Evolutionary conservation across 2,329 filamentous ascomycete genomes (phyloP).

Genomic region (Monilinia laxa): DNA sequence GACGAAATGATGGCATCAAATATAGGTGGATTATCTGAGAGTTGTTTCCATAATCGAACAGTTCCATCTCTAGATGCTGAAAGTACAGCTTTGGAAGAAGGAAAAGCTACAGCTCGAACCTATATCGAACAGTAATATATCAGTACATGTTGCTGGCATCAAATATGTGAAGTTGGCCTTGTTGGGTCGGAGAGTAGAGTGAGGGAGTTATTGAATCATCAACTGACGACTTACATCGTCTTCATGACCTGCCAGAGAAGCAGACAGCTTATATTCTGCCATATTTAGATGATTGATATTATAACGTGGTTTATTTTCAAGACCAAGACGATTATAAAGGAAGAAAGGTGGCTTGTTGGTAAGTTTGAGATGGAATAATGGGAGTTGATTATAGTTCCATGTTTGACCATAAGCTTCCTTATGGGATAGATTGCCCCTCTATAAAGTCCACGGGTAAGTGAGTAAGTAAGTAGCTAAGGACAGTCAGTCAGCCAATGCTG

Average conservation of each 20-base stretch:
- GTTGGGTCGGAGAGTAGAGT: conserved; percentile 24
- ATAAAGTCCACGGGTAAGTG: neutral
- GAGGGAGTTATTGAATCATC: conserved; percentile 6
- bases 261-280: conserved; percentile 89
- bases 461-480: too few relatives aligned
- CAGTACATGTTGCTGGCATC: conserved; percentile 4
- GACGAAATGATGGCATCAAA: conserved; percentile 79
- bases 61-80: conserved; percentile 91
- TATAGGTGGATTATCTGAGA: conserved; percentile 61
- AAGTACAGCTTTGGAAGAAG: conserved; percentile 67
- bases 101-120: conserved; percentile 86
- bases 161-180: conserved; percentile 5
- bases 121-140: conserved; percentile 42
- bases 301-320: neutral
- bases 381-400: conserved; percentile 23
- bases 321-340: conserved; percentile 9
- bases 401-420: conserved; percentile 29
- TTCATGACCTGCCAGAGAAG: conserved; percentile 83
- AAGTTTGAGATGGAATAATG: neutral
- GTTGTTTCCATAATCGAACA: conserved; percentile 79
- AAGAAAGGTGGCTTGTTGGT: neutral
- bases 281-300: conserved; percentile 46
- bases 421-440: conserved; percentile 12
- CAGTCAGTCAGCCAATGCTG: too few relatives aligned
- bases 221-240: conserved; percentile 84